A percentile compares a stretch with the other conserved stretches of the same genome.
phyloP scores from a whole-genome alignment of 2,329 filamentous ascomycete species.

The Didymella lethalis region DNA sequence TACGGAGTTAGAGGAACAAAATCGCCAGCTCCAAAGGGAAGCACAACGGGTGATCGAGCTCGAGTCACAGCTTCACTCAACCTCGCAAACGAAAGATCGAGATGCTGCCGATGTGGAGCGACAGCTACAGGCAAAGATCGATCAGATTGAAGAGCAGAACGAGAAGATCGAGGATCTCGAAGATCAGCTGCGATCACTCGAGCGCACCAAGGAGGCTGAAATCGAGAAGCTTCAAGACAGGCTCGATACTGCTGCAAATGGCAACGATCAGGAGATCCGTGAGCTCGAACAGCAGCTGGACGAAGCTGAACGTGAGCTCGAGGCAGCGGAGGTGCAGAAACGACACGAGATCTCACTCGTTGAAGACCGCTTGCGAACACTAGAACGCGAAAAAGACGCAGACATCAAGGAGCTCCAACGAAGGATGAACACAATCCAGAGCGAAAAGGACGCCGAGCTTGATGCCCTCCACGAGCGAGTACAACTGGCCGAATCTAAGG shows the following conservation, averaged over 20 bases:
- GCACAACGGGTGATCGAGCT: constrained; percentile 16
- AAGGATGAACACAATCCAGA: constrained; percentile 41
- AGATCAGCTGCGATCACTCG: constrained; percentile 37
- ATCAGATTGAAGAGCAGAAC: constrained; percentile 45
- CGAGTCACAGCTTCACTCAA: constrained; percentile 36
- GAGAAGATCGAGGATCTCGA: constrained; percentile 47
- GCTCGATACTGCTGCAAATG: constrained; percentile 50
- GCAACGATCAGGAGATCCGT: constrained; percentile 60
- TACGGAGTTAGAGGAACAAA: constrained; percentile 38
- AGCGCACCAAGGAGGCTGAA: constrained; percentile 53
- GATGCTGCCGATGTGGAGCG: constrained; percentile 40
- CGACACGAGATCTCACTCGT: constrained; percentile 39
- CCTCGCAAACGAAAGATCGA: constrained; percentile 34
- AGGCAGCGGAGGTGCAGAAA: constrained; percentile 38
- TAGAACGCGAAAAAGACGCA: constrained; percentile 49
- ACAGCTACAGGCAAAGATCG: constrained; percentile 40
- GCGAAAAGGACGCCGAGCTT: constrained; percentile 51
- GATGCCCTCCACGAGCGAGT: constrained; percentile 53
- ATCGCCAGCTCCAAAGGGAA: constrained; percentile 33
- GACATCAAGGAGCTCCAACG: constrained; percentile 49
- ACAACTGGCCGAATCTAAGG: constrained; percentile 51
- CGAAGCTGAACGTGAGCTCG: constrained; percentile 43
- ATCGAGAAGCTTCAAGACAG: constrained; percentile 53
- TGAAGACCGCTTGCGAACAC: constrained; percentile 43
- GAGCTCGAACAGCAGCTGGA: constrained; percentile 53